A percentile compares a stretch with the other conserved stretches of the same genome.
Evolutionary conservation across 1,284 basidiomycete species (phyloP).

Genomic region (Sporisorium iseilematis-ciliati): DNA sequence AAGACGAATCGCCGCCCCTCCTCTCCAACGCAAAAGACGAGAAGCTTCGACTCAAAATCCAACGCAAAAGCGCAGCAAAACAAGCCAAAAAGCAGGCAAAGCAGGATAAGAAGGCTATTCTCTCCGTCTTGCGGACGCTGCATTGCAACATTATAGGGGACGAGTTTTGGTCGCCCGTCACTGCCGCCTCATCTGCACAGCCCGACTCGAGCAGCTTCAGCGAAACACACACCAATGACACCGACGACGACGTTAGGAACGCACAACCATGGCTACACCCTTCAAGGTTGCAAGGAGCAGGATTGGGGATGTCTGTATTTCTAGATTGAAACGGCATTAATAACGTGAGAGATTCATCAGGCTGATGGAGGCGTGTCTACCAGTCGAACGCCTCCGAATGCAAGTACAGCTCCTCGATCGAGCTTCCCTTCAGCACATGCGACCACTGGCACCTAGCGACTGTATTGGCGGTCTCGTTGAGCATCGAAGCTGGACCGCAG

Average conservation of each 20-base stretch:
- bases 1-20: not conserved
- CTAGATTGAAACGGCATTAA: constrained; percentile 19
- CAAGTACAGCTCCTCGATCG: constrained; percentile 36
- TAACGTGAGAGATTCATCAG: not conserved
- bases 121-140: constrained; percentile 56
- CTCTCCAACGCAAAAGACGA: constrained; percentile 40
- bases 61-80: constrained; percentile 27
- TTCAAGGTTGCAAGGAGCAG: constrained; percentile 23
- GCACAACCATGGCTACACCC: constrained; percentile 35
- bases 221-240: constrained; percentile 18
- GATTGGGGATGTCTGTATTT: constrained; percentile 40
- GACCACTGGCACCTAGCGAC: constrained; percentile 39
- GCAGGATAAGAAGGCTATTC: constrained; percentile 27
- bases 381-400: constrained; percentile 50
- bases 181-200: constrained; percentile 7
- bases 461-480: constrained; percentile 43
- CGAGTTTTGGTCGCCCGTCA: constrained; percentile 60
- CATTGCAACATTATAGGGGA: constrained; percentile 68
- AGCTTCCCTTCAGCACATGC: constrained; percentile 15
- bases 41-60: constrained; percentile 26
- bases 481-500: constrained; percentile 47
- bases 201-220: constrained; percentile 14
- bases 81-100: constrained; percentile 41
- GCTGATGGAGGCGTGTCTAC: constrained; percentile 6
- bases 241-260: constrained; percentile 24